Evolutionary conservation across 2,329 filamentous ascomycete genomes (phyloP), one percentile per base, ranked within the genome.

Genomic region (Trichoderma polysporum): DNA sequence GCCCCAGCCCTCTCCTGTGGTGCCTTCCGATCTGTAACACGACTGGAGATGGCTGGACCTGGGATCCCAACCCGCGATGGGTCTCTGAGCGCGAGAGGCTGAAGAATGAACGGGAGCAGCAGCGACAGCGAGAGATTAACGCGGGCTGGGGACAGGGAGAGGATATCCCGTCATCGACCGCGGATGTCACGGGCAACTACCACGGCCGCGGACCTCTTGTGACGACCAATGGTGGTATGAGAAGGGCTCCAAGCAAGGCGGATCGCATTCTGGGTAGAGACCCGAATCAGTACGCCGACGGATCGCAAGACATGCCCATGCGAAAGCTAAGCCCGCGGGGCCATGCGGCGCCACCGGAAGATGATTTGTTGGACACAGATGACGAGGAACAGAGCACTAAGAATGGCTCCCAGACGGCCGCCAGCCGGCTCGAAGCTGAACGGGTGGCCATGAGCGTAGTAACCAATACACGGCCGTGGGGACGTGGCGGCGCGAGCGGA

Each of bases 11-110:
- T 1, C 78, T 86, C 29, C 82, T 95, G 9, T 98, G 95, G 94
- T 80, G 84, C 31, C 69, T 98, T 1, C 95, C 95, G 0, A 81
- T 98, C 53, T 88, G 86, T 77, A 98, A 91, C 74, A 97, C 93
- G 2, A 91, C 88, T 0, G 94, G 94, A 37, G 92, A 99, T 76
- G 95, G 95, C 25, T 99, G 94, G 94, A 85, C 84, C 52, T 99
- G 95, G 95, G 93, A 97, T 73, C 86, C 94, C 0, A 96, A 89
- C 74, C 84, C 87, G 1, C 88, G 87, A 71, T 99, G 95, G 91
- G 70, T 91, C 2, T 88, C 89, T 39, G 91, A 90, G 4, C 84
- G 89, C 50, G 89, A 93, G 6, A 81, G 81, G 22, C 82, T 93
- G n/a, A 79, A 81, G 4, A 71, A 74, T 10, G 86, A 90, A 68